These are phyloP conservation scores for Hapsidospora chrysogenum DNA, from an alignment of 495 filamentous ascomycete species.

Conservation along the genomic window DNA sequence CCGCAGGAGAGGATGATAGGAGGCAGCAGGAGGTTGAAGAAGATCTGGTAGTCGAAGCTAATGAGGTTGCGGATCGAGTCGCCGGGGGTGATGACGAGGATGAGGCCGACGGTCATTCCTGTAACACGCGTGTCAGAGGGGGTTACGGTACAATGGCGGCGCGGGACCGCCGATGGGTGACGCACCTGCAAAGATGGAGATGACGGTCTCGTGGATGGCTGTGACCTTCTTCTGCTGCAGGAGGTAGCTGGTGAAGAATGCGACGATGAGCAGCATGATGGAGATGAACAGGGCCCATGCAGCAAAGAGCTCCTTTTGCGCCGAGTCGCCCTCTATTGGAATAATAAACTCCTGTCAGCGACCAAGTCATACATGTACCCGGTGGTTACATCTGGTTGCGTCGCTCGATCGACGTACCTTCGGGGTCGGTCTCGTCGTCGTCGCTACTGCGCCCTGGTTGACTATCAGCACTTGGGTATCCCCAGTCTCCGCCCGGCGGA, in stretches of 20 bases:
- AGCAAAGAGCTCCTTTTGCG: constrained; percentile 74
- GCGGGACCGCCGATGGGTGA: neutral
- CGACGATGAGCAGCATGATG: constrained; percentile 79
- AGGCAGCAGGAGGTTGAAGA: constrained; percentile 94
- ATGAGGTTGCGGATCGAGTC: constrained; percentile 74
- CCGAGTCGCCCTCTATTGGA: constrained; percentile 24
- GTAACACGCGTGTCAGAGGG: too few species aligned
- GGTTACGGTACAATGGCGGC: neutral
- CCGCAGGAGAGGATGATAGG: constrained; percentile 95
- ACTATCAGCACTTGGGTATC: too few species aligned
- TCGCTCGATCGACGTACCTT: constrained; percentile 19
- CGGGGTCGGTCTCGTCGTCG: constrained; percentile 31
- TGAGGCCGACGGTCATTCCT: constrained; percentile 93
- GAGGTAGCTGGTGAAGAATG: constrained; percentile 93
- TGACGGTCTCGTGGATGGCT: constrained; percentile 92
- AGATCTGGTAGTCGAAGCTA: constrained; percentile 95
- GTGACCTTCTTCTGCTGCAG: constrained; percentile 90
- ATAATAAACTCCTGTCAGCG: too few species aligned
- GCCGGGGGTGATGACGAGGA: constrained; percentile 63
- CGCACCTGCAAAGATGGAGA: constrained; percentile 93
- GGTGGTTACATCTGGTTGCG: constrained; percentile 7
- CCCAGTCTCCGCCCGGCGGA: too few species aligned
- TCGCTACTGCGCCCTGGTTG: constrained; percentile 9
- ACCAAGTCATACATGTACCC: neutral
- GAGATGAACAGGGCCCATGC: constrained; percentile 97